Base-by-base conservation (phyloP, 306 rosid species). In the Oxytropis ochrocephala region DNA sequence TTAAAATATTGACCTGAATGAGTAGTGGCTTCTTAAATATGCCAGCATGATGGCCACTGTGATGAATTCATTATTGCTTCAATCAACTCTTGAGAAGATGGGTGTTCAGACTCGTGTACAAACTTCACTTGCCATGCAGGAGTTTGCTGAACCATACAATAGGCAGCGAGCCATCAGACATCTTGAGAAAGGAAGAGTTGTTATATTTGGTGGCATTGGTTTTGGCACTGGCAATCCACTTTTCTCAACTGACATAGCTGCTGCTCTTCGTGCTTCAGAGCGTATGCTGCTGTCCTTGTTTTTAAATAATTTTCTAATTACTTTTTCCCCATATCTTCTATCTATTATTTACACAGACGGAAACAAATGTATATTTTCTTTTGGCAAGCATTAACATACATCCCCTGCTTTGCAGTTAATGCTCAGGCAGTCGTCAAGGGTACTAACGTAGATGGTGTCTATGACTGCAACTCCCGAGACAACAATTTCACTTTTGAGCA, bases 141-240 rank as follows among this genome's bases (percentile, higher is more conserved):
- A 84, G 77, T 79, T 80, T 55, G 84, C 85, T 59, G 92, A 84
- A 71, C 87, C 87, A 50, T 84, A 87, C 75, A 87, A 80, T 58
- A 77, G 92, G 82, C 85, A 80, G 64, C 82, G 89, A 62, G 89
- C 92, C 70, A 87, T 84, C 74, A 81, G 89, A 67, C 92, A 87
- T 87, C 87, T 87, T 18, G 87, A 87, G 83, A 87, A 87, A 75
- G 92, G 92, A 52, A 82, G 92, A 69, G 92, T 87, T 16, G 89
- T 87, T 50, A 84, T 87, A 68, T 87, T 87, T 77, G 87, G 85
- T 44, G 92, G 92, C 13, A 72, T 75, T 60, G 85, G 87, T 80
- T 77, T 78, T 54, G 87, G 89, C 18, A 41, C 86, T 38, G 92
- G 87, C 62, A 75, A 78, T 62, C 78, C 83, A 50, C 82, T 78